Conservation (phyloP, 1,139 yeast genomes). For the Geotrichum histeridarum region DNA sequence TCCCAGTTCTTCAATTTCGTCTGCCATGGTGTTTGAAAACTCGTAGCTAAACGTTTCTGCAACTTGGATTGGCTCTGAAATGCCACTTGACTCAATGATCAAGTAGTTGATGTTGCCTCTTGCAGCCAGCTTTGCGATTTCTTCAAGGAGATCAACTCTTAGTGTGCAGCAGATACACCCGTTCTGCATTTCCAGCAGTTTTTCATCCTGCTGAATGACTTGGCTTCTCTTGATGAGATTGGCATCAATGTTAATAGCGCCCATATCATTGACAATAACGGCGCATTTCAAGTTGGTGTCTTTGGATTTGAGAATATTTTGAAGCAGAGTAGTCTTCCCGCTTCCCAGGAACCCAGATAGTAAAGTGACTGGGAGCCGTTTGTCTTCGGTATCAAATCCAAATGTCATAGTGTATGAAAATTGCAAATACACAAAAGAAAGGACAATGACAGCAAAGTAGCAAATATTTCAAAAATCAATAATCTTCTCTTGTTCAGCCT, state of each 20-base stretch:
- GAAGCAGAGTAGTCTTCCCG: slow-evolving; percentile 47
- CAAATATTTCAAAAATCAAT: too few relatives aligned
- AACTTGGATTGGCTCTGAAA: slow-evolving; percentile 48
- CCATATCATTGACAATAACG: slow-evolving; percentile 44
- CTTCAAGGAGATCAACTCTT: slow-evolving; percentile 45
- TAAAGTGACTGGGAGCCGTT: slow-evolving; percentile 40
- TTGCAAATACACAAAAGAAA: too few relatives aligned
- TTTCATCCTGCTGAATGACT: slow-evolving; percentile 42
- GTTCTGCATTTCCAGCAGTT: slow-evolving; percentile 44
- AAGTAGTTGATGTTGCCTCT: slow-evolving; percentile 41
- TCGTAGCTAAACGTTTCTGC: slow-evolving; percentile 47
- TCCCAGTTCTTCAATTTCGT: slow-evolving; percentile 31
- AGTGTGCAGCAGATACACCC: slow-evolving; percentile 49
- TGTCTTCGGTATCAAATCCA: neutral
- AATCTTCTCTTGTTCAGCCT: too few relatives aligned
- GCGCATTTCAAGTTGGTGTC: slow-evolving; percentile 40
- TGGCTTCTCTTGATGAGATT: slow-evolving; percentile 40
- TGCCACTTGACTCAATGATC: slow-evolving; percentile 45
- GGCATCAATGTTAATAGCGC: slow-evolving; percentile 42
- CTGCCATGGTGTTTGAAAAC: slow-evolving; percentile 23
- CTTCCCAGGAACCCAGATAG: slow-evolving; percentile 46
- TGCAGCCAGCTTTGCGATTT: slow-evolving; percentile 39
- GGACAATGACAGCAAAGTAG: too few relatives aligned
- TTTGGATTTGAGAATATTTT: slow-evolving; percentile 39
- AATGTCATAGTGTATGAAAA: too few relatives aligned